These are phyloP conservation scores for Petunia hybrid DNA, from an alignment of 305 asterid species.

Conservation along the genomic window DNA sequence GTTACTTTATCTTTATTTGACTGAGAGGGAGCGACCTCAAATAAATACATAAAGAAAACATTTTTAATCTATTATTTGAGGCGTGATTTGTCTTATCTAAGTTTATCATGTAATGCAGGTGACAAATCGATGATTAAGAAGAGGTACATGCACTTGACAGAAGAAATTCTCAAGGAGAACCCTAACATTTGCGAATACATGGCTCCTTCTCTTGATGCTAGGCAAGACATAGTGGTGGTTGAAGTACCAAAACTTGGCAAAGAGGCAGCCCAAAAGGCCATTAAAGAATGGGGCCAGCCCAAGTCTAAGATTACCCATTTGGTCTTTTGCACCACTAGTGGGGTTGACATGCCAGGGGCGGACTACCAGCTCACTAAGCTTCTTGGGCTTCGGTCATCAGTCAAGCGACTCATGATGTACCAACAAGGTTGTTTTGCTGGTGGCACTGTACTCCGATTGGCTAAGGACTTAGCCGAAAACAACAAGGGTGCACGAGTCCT, in stretches of 20 bases:
- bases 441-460: constrained; percentile 68
- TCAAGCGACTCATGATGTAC: constrained; percentile 74
- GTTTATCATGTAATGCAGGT: constrained; percentile 41
- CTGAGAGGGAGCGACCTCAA: not conserved
- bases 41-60: no score
- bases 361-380: constrained; percentile 78
- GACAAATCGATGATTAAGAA: constrained; percentile 64
- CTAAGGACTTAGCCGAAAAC: constrained; percentile 75
- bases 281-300: constrained; percentile 79
- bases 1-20: not conserved
- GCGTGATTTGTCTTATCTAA: not conserved
- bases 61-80: not conserved
- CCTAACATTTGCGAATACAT: constrained; percentile 58
- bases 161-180: constrained; percentile 59
- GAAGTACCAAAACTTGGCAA: constrained; percentile 75
- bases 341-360: constrained; percentile 83
- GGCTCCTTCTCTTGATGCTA: constrained; percentile 67
- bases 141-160: constrained; percentile 68
- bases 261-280: constrained; percentile 77
- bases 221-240: constrained; percentile 70
- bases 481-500: constrained; percentile 64
- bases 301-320: constrained; percentile 71
- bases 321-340: constrained; percentile 74
- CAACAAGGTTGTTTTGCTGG: constrained; percentile 80
- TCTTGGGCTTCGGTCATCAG: constrained; percentile 74